These are phyloP conservation scores for Mycena polygramma DNA, from an alignment of 768 basidiomycete species.

Conservation along the genomic window DNA sequence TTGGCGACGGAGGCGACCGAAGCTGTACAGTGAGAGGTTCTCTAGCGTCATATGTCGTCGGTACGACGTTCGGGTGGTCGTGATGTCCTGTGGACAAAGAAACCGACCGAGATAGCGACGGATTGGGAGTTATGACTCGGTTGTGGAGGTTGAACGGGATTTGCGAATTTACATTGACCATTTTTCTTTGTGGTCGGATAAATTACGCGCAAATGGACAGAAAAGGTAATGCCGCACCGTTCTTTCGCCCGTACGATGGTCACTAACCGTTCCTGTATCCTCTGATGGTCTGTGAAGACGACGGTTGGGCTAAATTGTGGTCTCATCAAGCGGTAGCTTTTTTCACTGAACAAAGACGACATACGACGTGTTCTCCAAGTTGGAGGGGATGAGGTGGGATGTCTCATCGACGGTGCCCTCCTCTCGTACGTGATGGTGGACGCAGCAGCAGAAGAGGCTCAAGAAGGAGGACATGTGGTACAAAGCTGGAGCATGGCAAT, in stretches of 20 bases:
- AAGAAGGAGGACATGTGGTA: constrained; percentile 32
- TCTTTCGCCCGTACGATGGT: constrained; percentile 44
- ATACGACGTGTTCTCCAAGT: constrained; percentile 29
- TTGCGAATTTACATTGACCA: constrained; percentile 43
- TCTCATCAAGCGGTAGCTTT: constrained; percentile 40
- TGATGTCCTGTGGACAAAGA: constrained; percentile 29
- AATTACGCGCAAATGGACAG: not conserved
- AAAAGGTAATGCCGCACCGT: constrained; percentile 32
- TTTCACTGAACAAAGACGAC: constrained; percentile 29
- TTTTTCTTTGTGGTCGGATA: constrained; percentile 35
- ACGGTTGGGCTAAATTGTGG: constrained; percentile 41
- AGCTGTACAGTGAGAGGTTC: constrained; percentile 39
- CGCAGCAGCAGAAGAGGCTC: constrained; percentile 33
- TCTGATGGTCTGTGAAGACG: constrained; percentile 67
- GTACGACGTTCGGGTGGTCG: constrained; percentile 11
- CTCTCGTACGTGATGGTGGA: constrained; percentile 12
- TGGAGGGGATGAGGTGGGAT: constrained; percentile 34
- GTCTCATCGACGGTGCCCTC: constrained; percentile 25
- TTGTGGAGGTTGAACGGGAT: constrained; percentile 46
- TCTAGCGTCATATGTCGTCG: constrained; percentile 15
- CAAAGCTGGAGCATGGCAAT: not conserved
- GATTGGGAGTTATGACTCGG: constrained; percentile 33
- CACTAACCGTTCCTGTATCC: constrained; percentile 34
- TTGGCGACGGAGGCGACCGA: constrained; percentile 23
- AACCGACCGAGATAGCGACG: constrained; percentile 31